Evolutionary conservation across 768 basidiomycete genomes (phyloP).

Genomic region (Calvatia gigantea): DNA sequence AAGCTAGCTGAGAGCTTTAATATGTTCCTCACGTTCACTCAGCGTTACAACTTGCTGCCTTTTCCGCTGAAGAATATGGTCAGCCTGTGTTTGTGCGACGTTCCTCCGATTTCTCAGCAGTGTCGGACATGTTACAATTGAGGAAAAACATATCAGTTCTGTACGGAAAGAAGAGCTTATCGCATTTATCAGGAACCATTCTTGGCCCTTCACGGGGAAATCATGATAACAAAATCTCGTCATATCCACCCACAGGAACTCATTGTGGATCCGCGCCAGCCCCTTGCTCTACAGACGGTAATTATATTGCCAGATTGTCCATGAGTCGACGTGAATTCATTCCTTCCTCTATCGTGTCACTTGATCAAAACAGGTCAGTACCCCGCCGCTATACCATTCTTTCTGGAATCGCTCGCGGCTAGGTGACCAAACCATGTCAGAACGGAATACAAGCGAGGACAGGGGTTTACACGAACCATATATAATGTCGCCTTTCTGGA

Average conservation of each 20-base stretch:
- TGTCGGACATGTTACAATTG: background rate
- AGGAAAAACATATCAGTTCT: too few relatives aligned
- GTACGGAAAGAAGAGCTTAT: background rate
- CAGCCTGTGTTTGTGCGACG: background rate
- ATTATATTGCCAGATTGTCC: background rate
- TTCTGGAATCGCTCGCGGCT: slow-evolving; percentile 17
- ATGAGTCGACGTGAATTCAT: background rate
- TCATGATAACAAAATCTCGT: background rate
- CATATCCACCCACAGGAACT: too few relatives aligned
- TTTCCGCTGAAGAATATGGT: background rate
- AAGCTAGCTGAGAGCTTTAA: slow-evolving; percentile 27
- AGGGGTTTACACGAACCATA: slow-evolving; percentile 38
- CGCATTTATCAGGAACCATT: background rate
- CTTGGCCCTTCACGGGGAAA: slow-evolving; percentile 4
- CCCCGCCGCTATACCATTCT: slow-evolving; percentile 17
- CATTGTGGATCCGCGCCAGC: too few relatives aligned
- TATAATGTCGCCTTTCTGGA: slow-evolving; percentile 48
- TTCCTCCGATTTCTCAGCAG: slow-evolving; percentile 2
- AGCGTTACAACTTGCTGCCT: background rate
- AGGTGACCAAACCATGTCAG: background rate
- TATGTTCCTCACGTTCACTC: too few relatives aligned
- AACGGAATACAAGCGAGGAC: slow-evolving; percentile 1
- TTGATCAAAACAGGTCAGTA: slow-evolving; percentile 4
- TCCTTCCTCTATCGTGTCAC: background rate
- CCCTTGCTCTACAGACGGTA: too few relatives aligned